phyloP scores from a whole-genome alignment of 352 stramenopile genomes.

The Globisporangium middletonii region DNA sequence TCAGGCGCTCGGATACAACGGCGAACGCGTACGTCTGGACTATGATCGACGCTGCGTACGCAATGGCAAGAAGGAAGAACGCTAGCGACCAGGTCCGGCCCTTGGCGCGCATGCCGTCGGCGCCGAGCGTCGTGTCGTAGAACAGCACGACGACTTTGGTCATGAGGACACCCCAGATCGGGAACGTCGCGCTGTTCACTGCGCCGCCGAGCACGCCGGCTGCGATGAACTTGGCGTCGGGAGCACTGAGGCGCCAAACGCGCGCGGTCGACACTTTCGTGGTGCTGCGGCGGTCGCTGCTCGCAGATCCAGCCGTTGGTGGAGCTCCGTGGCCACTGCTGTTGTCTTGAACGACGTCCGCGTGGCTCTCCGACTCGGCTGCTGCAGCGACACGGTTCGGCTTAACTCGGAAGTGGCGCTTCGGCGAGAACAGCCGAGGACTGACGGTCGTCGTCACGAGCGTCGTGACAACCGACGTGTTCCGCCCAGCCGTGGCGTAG shows the following conservation, averaged over 20 bases:
- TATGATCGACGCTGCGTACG: slow-evolving; percentile 35
- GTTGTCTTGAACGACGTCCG: not conserved
- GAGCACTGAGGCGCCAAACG: slow-evolving; percentile 40
- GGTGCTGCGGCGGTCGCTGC: slow-evolving; percentile 3
- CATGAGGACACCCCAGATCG: slow-evolving; percentile 39
- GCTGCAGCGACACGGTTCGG: not conserved
- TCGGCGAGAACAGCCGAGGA: not conserved
- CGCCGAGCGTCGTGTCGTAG: slow-evolving; percentile 31
- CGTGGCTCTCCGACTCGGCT: not conserved
- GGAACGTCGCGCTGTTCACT: slow-evolving; percentile 41
- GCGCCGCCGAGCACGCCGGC: slow-evolving; percentile 31
- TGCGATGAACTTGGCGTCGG: slow-evolving; percentile 40
- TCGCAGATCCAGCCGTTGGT: no score
- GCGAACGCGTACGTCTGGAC: slow-evolving; percentile 50
- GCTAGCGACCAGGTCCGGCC: slow-evolving; percentile 15
- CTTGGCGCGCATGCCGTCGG: not conserved
- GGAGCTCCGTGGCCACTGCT: not conserved
- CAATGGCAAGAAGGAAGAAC: slow-evolving; percentile 32
- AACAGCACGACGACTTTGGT: slow-evolving; percentile 51
- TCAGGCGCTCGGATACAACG: slow-evolving; percentile 37
- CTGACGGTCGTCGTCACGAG: not conserved
- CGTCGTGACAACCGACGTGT: not conserved
- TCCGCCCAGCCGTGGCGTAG: not conserved
- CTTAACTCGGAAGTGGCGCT: not conserved
- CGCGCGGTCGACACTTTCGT: slow-evolving; percentile 8